Evolutionary conservation across 116 monocot species (phyloP).

Genomic region (Phalaenopsis hybrid): DNA sequence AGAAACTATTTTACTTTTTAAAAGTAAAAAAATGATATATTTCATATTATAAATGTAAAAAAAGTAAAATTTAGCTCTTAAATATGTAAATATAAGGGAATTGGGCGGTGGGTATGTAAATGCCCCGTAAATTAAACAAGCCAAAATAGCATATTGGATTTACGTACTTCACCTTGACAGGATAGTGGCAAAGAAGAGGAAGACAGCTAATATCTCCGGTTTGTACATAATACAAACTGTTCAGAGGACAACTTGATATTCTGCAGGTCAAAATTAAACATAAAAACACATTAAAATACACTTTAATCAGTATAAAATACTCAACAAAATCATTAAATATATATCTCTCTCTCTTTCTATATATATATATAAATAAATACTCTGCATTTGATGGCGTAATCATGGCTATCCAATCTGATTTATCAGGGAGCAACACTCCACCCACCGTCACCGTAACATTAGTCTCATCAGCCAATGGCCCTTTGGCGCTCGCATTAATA

Average conservation of each 20-base stretch:
- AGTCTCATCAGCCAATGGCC: slow-evolving; percentile 34
- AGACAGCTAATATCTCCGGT: slow-evolving; percentile 54
- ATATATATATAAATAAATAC: slow-evolving; percentile 11
- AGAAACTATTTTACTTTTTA: too few relatives aligned
- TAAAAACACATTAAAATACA: background rate
- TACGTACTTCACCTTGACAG: slow-evolving; percentile 49
- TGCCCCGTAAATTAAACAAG: background rate
- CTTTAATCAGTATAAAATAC: too few relatives aligned
- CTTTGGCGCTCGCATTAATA: slow-evolving; percentile 18
- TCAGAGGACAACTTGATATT: slow-evolving; percentile 32
- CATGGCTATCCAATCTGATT: slow-evolving; percentile 67
- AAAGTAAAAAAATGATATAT: too few relatives aligned
- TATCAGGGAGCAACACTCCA: slow-evolving; percentile 39
- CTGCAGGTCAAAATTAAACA: slow-evolving; percentile 10
- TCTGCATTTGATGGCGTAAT: slow-evolving; percentile 49
- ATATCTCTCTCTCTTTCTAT: too few relatives aligned
- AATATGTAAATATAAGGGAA: too few relatives aligned
- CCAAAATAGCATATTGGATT: too few relatives aligned
- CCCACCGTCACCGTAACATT: slow-evolving; percentile 46
- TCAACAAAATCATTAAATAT: too few relatives aligned
- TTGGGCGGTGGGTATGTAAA: too few relatives aligned
- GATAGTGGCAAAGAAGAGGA: slow-evolving; percentile 77
- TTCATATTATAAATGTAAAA: too few relatives aligned
- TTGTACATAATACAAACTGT: slow-evolving; percentile 25
- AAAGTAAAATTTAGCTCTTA: too few relatives aligned